Percentiles rank a stretch among this genome's conserved stretches.
Evolutionary conservation across 352 stramenopile genomes (phyloP).

Genomic region (Phytophthora boehmeriae): DNA sequence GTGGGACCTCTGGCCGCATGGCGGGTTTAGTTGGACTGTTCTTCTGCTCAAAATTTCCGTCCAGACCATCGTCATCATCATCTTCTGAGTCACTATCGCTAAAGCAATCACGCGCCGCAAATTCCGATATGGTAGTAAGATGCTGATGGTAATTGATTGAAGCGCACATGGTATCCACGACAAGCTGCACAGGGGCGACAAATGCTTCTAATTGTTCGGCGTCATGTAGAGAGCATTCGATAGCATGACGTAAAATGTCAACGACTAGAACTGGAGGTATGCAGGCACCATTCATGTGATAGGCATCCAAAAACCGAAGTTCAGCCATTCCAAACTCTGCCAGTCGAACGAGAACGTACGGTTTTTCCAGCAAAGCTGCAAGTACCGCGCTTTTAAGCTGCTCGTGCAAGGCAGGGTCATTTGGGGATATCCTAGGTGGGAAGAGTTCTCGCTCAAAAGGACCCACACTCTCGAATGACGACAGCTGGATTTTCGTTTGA

Average conservation of each 20-base stretch:
- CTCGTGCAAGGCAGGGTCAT: constrained; percentile 57
- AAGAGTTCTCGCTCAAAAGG: constrained; percentile 75
- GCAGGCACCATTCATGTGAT: constrained; percentile 46
- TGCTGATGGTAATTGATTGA: constrained; percentile 84
- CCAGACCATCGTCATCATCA: constrained; percentile 31
- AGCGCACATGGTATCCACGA: constrained; percentile 65
- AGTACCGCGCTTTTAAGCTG: constrained; percentile 64
- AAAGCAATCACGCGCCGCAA: constrained; percentile 75
- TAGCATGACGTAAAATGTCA: constrained; percentile 60
- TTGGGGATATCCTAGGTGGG: constrained; percentile 50
- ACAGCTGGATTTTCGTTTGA: constrained; percentile 66
- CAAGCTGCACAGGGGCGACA: constrained; percentile 49
- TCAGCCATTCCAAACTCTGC: constrained; percentile 65
- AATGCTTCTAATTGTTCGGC: constrained; percentile 52
- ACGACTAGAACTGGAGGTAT: constrained; percentile 61
- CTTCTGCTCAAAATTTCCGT: constrained; percentile 21
- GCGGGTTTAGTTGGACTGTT: constrained; percentile 20
- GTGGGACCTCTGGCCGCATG: constrained; percentile 13
- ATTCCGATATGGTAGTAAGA: constrained; percentile 72
- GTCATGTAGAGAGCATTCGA: constrained; percentile 54
- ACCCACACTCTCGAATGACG: constrained; percentile 78
- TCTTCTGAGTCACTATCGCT: constrained; percentile 77
- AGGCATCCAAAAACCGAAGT: constrained; percentile 68
- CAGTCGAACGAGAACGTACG: constrained; percentile 51
- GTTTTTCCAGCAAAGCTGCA: constrained; percentile 50